Percentiles rank a stretch among this genome's conserved stretches.
Evolutionary conservation across 1,284 basidiomycete species (phyloP).

Genomic region (Cutaneotrichosporon mucoides): DNA sequence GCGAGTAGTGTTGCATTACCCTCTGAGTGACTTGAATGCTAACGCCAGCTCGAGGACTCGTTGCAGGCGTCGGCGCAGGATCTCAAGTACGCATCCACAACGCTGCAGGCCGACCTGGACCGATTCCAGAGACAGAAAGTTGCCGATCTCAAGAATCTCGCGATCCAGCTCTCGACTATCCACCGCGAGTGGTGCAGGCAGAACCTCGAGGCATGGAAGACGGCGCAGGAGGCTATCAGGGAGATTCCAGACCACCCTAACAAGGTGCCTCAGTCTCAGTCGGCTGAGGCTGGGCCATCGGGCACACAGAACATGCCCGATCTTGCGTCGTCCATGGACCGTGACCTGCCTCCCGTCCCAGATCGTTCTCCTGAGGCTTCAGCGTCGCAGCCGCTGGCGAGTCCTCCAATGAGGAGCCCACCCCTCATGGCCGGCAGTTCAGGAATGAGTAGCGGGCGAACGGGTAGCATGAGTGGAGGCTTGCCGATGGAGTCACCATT

Average conservation of each 20-base stretch:
- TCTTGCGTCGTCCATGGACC: slow-evolving; percentile 11
- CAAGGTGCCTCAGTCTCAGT: slow-evolving; percentile 35
- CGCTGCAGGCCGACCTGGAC: slow-evolving; percentile 96
- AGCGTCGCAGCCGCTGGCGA: background rate
- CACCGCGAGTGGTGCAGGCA: slow-evolving; percentile 95
- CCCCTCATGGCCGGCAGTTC: background rate
- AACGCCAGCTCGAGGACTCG: slow-evolving; percentile 76
- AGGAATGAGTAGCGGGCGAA: background rate
- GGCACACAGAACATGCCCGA: background rate
- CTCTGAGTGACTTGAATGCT: too few relatives aligned
- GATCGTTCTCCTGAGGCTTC: background rate
- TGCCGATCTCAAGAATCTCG: slow-evolving; percentile 86
- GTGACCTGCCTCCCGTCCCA: slow-evolving; percentile 17
- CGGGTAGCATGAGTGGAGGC: background rate
- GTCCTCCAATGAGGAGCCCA: background rate
- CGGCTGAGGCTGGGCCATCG: background rate
- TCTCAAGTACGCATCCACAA: slow-evolving; percentile 89
- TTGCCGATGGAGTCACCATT: slow-evolving; percentile 1
- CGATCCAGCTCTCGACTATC: slow-evolving; percentile 78
- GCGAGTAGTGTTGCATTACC: too few relatives aligned
- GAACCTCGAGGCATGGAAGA: slow-evolving; percentile 96
- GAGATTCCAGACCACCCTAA: slow-evolving; percentile 87
- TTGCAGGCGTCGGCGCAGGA: slow-evolving; percentile 84
- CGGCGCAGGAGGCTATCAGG: slow-evolving; percentile 83
- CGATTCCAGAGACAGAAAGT: slow-evolving; percentile 99